A percentile compares a stretch with the other conserved stretches of the same genome.
Conservation (phyloP, 2,329 filamentous ascomycete genomes). For the Phialemoniopsis sp. region DNA sequence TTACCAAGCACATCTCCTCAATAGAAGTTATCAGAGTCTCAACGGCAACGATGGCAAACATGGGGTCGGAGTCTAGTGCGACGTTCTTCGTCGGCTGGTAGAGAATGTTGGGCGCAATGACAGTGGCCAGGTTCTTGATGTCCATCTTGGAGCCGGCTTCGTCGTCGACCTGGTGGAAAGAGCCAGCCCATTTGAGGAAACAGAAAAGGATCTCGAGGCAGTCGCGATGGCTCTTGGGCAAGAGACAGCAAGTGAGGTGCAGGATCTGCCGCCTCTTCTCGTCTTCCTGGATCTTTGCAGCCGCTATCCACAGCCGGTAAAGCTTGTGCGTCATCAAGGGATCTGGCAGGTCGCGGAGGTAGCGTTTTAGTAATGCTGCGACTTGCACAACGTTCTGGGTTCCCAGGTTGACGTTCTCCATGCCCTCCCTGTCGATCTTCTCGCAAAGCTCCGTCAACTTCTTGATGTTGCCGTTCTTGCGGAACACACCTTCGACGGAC, state of each 20-base stretch:
- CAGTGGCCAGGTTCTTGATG: slow-evolving; percentile 92
- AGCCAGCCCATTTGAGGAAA: slow-evolving; percentile 96
- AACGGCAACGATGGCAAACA: slow-evolving; percentile 89
- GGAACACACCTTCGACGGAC: slow-evolving; percentile 96
- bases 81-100: slow-evolving; percentile 64
- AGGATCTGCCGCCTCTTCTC: slow-evolving; percentile 80
- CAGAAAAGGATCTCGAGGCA: slow-evolving; percentile 92
- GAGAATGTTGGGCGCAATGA: slow-evolving; percentile 94
- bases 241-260: slow-evolving; percentile 85
- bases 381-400: slow-evolving; percentile 91
- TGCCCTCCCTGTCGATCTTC: slow-evolving; percentile 79
- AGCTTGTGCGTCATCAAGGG: slow-evolving; percentile 94
- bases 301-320: slow-evolving; percentile 83
- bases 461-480: slow-evolving; percentile 98
- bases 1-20: slow-evolving; percentile 94
- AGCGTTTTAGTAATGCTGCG: slow-evolving; percentile 90
- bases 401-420: slow-evolving; percentile 79
- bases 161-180: slow-evolving; percentile 95
- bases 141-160: slow-evolving; percentile 99
- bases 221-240: slow-evolving; percentile 90
- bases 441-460: slow-evolving; percentile 83
- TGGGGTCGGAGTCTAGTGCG: slow-evolving; percentile 79
- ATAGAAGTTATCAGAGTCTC: slow-evolving; percentile 88
- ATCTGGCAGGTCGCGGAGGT: slow-evolving; percentile 89
- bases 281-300: slow-evolving; percentile 80